These are phyloP conservation scores for Fusarium falciforme DNA, from an alignment of 2,329 filamentous ascomycete genomes.

Conservation along the genomic window DNA sequence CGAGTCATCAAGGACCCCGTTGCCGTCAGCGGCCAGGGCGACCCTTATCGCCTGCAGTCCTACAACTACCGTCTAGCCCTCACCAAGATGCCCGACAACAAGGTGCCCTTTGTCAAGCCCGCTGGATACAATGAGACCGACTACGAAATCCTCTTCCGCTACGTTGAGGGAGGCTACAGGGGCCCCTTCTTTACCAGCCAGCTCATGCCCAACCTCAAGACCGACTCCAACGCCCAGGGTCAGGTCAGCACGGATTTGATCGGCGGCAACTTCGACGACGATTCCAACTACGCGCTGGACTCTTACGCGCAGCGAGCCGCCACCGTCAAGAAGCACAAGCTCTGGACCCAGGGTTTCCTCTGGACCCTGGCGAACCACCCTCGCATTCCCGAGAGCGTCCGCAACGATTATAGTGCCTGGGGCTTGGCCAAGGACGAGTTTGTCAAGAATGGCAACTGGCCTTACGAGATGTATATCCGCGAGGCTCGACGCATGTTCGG, in stretches of 20 bases:
- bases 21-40: conserved; percentile 10
- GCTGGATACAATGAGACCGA: conserved; percentile 26
- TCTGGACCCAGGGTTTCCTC: conserved; percentile 4
- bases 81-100: conserved; percentile 15
- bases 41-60: conserved; percentile 28
- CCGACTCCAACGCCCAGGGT: conserved; percentile 11
- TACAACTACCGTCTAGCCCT: conserved; percentile 36
- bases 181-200: conserved; percentile 17
- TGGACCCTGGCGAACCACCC: conserved; percentile 12
- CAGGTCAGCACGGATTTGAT: conserved; percentile 14
- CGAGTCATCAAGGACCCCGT: conserved; percentile 14
- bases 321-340: neutral
- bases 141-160: conserved; percentile 33
- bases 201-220: conserved; percentile 21
- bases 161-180: conserved; percentile 28
- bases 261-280: neutral
- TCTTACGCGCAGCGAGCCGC: neutral
- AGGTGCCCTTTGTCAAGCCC: conserved; percentile 28
- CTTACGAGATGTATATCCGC: conserved; percentile 9
- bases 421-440: conserved; percentile 12
- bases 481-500: conserved; percentile 12
- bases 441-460: conserved; percentile 11
- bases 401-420: neutral
- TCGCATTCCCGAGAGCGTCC: neutral
- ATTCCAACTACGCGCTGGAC: conserved; percentile 8